Base-by-base conservation (phyloP, 192 early-diverging fungal genomes). In the Mortierella claussenii region DNA sequence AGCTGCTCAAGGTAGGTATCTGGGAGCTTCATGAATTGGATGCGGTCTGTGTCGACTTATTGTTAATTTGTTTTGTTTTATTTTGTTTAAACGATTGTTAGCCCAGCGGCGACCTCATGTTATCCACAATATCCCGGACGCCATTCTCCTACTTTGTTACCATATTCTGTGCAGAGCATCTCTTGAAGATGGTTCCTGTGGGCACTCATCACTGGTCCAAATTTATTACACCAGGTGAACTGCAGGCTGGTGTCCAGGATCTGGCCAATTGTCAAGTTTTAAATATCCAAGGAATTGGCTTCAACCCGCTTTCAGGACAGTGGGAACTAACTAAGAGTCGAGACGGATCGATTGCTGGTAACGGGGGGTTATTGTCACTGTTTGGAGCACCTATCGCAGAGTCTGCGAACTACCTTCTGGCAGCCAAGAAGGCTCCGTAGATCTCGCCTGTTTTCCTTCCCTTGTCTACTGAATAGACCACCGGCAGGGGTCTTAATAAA, bases 121-220 rank as follows among this genome's bases (percentile, higher is more conserved):
- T 97, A 34, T 97, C 95, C 2, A 99, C 96, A 54, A 99, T 99
- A 73, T 94, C 93, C 56, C 91, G 95, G 5, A 96, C 96, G 1
- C 80, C 85, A 0, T 46, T 90, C 9, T 86, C 94, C 4, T 90
- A 90, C 33, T 68, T 93, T 4, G 67, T 96, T 49, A 97, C 95
- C 23, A 86, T 97, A 10, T 65, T 93, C 27, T 58, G 92, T 24
- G 95, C 97, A 12, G 93, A 98, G 78, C 82, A 95, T 44, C 54
- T 96, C 1, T 56, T 97, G 37, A 66, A 86, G 15, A 84, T 89
- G 79, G 95, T 97, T 0, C 93, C 92, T 3, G 60, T 80, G 3
- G 95, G 94, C 7, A 98, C 97, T 0, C 97, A 98, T 60, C 89
- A 95, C 26, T 87, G 89, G 82, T 65, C 74, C 23, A 96, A 96